Base-by-base conservation (phyloP, 371 early-diverging fungal species). In the Rhizopus delemar region DNA sequence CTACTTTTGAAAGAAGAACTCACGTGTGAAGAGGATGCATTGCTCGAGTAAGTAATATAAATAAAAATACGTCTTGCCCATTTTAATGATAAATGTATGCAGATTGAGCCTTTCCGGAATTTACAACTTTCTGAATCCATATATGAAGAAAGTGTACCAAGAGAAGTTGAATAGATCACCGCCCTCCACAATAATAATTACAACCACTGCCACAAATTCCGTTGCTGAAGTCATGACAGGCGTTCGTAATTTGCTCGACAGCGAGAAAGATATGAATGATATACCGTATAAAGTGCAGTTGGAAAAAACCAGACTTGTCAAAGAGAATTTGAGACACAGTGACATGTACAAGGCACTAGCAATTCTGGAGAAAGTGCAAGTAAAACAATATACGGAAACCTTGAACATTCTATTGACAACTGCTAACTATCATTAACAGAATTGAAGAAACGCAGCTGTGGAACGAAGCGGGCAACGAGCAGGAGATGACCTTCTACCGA, bases 251-350 rank as follows among this genome's bases (percentile, higher is more conserved):
- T 41, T 53, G 54, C 54, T 53, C 43, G 54, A 31, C 54, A 53
- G 54, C 33, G 31, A 53, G 54, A 28, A 54, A 54, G 45, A 54
- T 45, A 54, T 54, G 54, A 8, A 54, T n/a, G 45, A 54, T 41
- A 41, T 45, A 45, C 45, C 9, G 41, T 54, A 54, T 45, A 41
- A 54, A 43, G 29, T 54, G 45, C 54, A 54, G 31, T 54, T 43
- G 43, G 54, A 43, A 43, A 54, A 54, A 54, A 43, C 43, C 41
- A 54, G 54, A 54, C 54, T 54, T 54, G 54, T 54, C 54, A 54
- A 43, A 54, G 54, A 54, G 33, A 54, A 54, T 32, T 43, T 43
- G 43, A 54, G 54, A 54, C 43, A 53, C 41, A 53, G 53, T 31
- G 53, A 53, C 53, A 53, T 41, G 53, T 53, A 53, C 53, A 53